phyloP scores from a whole-genome alignment of 805 yeast genomes.

The Starmerella roubikii region DNA sequence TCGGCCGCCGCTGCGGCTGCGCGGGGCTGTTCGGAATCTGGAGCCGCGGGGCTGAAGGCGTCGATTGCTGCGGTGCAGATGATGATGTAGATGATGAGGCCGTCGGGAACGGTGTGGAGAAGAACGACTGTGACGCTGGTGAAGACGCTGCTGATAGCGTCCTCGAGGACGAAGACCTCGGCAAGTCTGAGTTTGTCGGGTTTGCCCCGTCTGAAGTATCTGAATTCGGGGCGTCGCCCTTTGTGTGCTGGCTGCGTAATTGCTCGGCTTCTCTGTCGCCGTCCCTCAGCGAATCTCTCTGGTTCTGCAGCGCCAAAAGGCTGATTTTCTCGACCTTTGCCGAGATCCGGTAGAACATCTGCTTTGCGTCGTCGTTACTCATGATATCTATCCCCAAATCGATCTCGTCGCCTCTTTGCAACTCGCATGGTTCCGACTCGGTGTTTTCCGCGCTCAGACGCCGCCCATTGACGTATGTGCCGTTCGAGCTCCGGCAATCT shows the following conservation, averaged over 20 bases:
- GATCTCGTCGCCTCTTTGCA: constrained; percentile 72
- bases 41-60: not conserved
- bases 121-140: not conserved
- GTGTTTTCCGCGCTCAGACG: constrained; percentile 48
- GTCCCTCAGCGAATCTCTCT: not conserved
- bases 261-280: not conserved
- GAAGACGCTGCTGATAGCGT: not conserved
- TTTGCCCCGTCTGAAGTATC: not conserved
- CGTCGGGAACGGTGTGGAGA: not conserved
- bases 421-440: constrained; percentile 40
- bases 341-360: constrained; percentile 73
- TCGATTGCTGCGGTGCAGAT: not conserved
- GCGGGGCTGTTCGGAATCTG: not conserved
- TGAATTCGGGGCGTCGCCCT: not conserved
- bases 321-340: constrained; percentile 67
- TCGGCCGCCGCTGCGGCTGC: constrained; percentile 10
- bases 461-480: constrained; percentile 75
- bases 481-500: constrained; percentile 86
- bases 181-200: not conserved
- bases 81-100: not conserved
- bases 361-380: constrained; percentile 33
- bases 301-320: constrained; percentile 34
- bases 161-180: too few species aligned
- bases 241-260: not conserved
- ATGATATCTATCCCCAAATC: constrained; percentile 82